These are phyloP conservation scores for Starmerella scarabaei DNA, from an alignment of 805 yeast species.

Conservation along the genomic window DNA sequence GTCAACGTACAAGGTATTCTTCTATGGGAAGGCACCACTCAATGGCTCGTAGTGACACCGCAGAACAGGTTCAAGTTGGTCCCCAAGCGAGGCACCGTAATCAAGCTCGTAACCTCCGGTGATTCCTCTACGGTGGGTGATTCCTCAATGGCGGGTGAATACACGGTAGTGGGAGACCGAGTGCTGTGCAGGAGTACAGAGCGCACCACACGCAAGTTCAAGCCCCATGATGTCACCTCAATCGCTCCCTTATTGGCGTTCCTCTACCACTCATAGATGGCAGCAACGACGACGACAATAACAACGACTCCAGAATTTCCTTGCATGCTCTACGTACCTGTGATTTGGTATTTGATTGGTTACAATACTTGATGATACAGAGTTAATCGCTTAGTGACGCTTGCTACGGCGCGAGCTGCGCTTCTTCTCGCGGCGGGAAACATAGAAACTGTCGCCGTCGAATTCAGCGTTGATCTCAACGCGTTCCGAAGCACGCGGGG, in stretches of 20 bases:
- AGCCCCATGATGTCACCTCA: slow-evolving; percentile 61
- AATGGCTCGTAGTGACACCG: slow-evolving; percentile 49
- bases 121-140: no score
- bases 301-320: no score
- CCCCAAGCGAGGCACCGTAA: slow-evolving; percentile 54
- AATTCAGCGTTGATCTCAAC: not conserved
- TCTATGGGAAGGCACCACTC: slow-evolving; percentile 69
- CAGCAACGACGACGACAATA: not conserved
- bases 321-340: no score
- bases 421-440: not conserved
- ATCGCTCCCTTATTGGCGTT: slow-evolving; percentile 21
- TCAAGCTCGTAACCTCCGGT: slow-evolving; percentile 33
- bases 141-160: slow-evolving; percentile 25
- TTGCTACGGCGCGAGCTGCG: not conserved
- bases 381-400: no score
- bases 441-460: not conserved
- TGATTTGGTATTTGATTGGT: no score
- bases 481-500: not conserved
- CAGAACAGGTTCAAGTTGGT: slow-evolving; percentile 34
- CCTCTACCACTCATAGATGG: not conserved
- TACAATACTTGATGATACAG: no score
- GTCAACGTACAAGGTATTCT: slow-evolving; percentile 64
- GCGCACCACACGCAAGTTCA: slow-evolving; percentile 73
- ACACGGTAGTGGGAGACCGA: slow-evolving; percentile 70
- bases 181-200: slow-evolving; percentile 64